These are phyloP conservation scores for Tetratostichococcus sp. DNA, from an alignment of 139 green algal genomes.

Conservation along the genomic window DNA sequence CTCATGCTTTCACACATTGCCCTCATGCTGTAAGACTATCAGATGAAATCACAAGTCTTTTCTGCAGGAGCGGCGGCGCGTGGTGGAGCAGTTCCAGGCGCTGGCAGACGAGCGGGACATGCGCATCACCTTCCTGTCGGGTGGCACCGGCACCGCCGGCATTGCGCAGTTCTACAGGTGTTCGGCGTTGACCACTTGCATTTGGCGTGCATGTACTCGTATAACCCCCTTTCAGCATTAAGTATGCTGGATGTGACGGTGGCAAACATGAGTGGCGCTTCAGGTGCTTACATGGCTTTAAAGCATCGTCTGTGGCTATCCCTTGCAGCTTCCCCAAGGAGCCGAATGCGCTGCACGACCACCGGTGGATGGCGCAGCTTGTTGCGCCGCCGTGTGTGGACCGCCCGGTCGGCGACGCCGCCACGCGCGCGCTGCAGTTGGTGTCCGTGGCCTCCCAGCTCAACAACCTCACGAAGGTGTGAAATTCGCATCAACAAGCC, in stretches of 20 bases:
- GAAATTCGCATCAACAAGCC: too few species aligned
- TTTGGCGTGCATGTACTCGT: too few species aligned
- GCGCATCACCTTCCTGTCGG: background rate
- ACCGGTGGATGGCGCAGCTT: background rate
- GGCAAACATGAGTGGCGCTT: too few species aligned
- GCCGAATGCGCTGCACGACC: background rate
- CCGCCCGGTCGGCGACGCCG: background rate
- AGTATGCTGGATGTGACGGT: too few species aligned
- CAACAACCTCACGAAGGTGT: background rate
- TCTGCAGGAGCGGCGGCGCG: background rate
- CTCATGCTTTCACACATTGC: too few species aligned
- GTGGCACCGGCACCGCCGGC: background rate
- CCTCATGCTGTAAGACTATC: too few species aligned
- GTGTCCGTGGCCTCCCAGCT: background rate
- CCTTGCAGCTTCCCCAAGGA: background rate
- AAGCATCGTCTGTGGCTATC: too few species aligned
- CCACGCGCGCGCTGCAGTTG: background rate
- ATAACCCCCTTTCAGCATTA: too few species aligned
- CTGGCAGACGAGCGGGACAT: background rate
- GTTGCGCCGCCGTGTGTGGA: background rate
- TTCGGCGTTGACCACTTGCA: too few species aligned
- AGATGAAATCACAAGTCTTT: too few species aligned
- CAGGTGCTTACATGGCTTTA: too few species aligned
- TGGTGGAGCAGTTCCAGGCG: background rate
- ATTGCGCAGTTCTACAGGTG: background rate